phyloP scores from a whole-genome alignment of 2,329 filamentous ascomycete genomes.

The Hymenoscyphus repandus region DNA sequence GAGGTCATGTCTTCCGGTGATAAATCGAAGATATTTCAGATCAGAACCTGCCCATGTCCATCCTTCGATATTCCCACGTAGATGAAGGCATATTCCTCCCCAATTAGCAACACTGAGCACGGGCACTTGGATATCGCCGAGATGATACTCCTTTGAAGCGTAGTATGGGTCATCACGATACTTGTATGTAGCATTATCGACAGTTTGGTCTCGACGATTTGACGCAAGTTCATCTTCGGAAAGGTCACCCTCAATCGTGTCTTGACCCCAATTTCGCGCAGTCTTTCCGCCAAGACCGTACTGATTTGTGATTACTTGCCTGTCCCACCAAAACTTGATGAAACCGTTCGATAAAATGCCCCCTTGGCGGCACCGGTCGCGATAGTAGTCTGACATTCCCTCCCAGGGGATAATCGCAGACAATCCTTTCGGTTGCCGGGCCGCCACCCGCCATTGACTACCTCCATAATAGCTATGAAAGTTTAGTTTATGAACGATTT shows the following conservation, averaged over 20 bases:
- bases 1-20: conserved; percentile 65
- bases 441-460: conserved; percentile 50
- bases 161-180: conserved; percentile 46
- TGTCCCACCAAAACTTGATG: conserved; percentile 61
- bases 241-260: conserved; percentile 54
- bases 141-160: conserved; percentile 43
- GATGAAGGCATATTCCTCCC: conserved; percentile 65
- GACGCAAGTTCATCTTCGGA: conserved; percentile 37
- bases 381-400: conserved; percentile 50
- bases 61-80: conserved; percentile 64
- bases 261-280: conserved; percentile 18
- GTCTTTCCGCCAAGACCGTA: conserved; percentile 51
- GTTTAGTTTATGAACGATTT: too few species aligned
- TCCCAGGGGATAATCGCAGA: conserved; percentile 50
- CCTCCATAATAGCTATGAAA: neutral
- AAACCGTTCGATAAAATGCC: conserved; percentile 55
- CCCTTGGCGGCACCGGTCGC: conserved; percentile 55
- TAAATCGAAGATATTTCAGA: conserved; percentile 64
- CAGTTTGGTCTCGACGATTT: conserved; percentile 37
- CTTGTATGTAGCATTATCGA: conserved; percentile 42
- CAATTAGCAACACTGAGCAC: conserved; percentile 64
- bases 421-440: conserved; percentile 44
- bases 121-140: conserved; percentile 62
- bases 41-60: conserved; percentile 58
- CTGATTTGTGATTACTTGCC: conserved; percentile 62